Evolutionary conservation across 768 basidiomycete species (phyloP).

Genomic region (Daedaleopsis sinensis): DNA sequence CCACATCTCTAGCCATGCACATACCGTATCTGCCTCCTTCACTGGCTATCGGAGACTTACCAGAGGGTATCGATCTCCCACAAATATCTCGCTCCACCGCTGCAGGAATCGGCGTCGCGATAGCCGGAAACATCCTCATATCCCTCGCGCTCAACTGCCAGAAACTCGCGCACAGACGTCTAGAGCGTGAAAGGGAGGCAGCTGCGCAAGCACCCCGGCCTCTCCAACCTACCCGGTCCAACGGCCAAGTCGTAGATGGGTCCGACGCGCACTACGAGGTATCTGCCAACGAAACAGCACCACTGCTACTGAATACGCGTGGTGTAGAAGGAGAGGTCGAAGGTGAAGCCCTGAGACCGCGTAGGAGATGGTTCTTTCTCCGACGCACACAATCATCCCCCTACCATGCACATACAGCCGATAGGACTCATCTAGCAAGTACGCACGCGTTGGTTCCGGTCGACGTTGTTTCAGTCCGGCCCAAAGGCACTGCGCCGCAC

Average conservation of each 20-base stretch:
- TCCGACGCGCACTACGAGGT: neutral
- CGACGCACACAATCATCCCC: conserved; percentile 3
- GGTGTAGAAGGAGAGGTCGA: neutral
- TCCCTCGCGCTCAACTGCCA: conserved; percentile 91
- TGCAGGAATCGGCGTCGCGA: conserved; percentile 83
- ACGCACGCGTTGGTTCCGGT: conserved; percentile 26
- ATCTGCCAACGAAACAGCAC: conserved; percentile 1
- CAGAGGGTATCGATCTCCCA: conserved; percentile 47
- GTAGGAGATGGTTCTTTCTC: conserved; percentile 16
- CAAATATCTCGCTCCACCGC: conserved; percentile 55
- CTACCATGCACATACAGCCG: conserved; percentile 11
- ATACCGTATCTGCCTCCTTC: conserved; percentile 7
- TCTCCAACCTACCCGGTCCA: conserved; percentile 6
- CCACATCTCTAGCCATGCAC: conserved; percentile 13
- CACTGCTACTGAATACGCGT: conserved; percentile 15
- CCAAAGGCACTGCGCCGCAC: neutral
- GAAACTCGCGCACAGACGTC: conserved; percentile 84
- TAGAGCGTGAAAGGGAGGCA: conserved; percentile 43
- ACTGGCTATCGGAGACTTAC: conserved; percentile 12
- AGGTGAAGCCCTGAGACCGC: neutral
- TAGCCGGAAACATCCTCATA: conserved; percentile 86
- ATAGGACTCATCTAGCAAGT: conserved; percentile 17
- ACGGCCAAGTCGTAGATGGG: neutral
- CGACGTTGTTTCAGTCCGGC: conserved; percentile 9
- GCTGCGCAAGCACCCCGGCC: conserved; percentile 10